These are phyloP conservation scores for Vickermania ingenoplastis DNA, from an alignment of 208 protist species.

Conservation along the genomic window DNA sequence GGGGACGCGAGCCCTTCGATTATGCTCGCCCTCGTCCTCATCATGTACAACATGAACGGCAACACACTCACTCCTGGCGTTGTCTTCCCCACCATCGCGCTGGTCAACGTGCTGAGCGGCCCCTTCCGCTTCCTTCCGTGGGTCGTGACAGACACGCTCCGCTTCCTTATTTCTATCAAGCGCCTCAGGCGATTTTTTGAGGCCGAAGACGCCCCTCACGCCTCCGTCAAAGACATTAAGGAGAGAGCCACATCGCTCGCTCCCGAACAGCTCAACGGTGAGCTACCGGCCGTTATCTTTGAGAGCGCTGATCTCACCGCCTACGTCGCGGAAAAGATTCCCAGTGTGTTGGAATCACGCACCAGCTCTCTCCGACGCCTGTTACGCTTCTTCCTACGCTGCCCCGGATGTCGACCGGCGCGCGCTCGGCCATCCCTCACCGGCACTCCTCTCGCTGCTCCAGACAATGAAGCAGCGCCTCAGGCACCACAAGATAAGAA, in stretches of 20 bases:
- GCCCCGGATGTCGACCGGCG: neutral
- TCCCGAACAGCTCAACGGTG: neutral
- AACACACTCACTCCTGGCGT: slow-evolving; percentile 56
- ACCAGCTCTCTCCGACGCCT: neutral
- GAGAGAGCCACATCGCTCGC: neutral
- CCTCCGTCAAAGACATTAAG: neutral
- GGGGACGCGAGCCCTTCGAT: slow-evolving; percentile 51
- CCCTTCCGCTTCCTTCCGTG: slow-evolving; percentile 88
- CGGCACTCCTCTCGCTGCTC: neutral
- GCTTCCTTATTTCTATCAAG: slow-evolving; percentile 63
- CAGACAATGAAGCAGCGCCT: neutral
- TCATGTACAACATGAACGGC: slow-evolving; percentile 38
- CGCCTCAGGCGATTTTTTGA: slow-evolving; percentile 66
- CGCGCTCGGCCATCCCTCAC: neutral
- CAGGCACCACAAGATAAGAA: neutral
- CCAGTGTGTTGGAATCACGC: neutral
- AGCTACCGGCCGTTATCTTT: slow-evolving; percentile 16
- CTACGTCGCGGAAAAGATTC: neutral
- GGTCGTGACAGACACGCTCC: slow-evolving; percentile 40
- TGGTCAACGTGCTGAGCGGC: slow-evolving; percentile 83
- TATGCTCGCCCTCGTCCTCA: slow-evolving; percentile 41
- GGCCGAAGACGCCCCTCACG: slow-evolving; percentile 20
- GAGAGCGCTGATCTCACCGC: neutral
- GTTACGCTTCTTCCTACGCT: neutral
- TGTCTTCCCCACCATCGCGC: slow-evolving; percentile 83